Conservation (phyloP, 371 early-diverging fungal species). For the Dinochytrium kinnereticum region DNA sequence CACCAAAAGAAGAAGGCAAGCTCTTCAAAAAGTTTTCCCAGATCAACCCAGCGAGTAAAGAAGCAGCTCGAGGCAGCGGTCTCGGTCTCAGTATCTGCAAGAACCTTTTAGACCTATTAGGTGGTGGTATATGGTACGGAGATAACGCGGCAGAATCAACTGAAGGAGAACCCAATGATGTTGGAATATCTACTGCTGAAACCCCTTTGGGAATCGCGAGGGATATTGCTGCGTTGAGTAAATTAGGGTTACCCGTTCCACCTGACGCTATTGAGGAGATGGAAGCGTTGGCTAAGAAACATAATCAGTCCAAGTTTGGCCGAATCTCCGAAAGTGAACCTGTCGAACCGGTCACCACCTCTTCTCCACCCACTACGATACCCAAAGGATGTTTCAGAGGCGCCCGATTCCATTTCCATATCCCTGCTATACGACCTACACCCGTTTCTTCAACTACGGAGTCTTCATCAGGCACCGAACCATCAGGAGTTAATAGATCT, state of each 20-base stretch:
- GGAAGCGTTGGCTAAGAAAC: neutral
- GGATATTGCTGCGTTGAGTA: neutral
- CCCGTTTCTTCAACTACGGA: too few relatives aligned
- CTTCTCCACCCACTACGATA: neutral
- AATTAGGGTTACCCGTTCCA: neutral
- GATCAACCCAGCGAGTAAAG: slow-evolving; percentile 3
- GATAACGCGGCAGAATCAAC: neutral
- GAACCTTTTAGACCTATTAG: slow-evolving; percentile 66
- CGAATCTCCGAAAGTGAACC: neutral
- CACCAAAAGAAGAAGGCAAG: neutral
- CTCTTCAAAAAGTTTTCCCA: slow-evolving; percentile 14
- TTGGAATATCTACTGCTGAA: neutral
- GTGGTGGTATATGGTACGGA: slow-evolving; percentile 23
- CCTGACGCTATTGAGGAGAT: neutral
- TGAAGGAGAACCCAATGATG: neutral
- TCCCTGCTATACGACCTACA: neutral
- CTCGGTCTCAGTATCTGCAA: slow-evolving; percentile 81
- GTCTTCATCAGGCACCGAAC: too few relatives aligned
- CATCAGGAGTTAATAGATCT: too few relatives aligned
- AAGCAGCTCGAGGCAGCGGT: slow-evolving; percentile 68
- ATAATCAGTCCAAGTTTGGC: neutral
- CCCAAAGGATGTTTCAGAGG: neutral
- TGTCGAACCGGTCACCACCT: neutral
- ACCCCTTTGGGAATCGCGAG: neutral
- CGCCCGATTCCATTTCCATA: slow-evolving; percentile 1